Percentiles rank a stretch among this genome's conserved stretches.
Evolutionary conservation across 148 eudicot genomes (phyloP).

Genomic region (Chenopodium formosanum): DNA sequence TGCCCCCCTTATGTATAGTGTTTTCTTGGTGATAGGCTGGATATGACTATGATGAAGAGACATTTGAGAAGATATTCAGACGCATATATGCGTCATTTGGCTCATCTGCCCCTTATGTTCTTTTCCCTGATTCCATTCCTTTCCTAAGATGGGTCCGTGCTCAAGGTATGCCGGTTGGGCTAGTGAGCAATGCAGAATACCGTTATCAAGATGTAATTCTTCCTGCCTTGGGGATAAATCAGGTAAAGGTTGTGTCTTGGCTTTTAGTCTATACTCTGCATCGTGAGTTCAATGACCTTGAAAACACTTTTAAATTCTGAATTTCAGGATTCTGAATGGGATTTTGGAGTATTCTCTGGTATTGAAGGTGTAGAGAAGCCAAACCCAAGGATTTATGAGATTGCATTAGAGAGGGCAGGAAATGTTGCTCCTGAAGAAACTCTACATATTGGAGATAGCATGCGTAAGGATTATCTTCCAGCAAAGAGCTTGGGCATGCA

Average conservation of each 20-base stretch:
- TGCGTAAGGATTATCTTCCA: constrained; percentile 81
- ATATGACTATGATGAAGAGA: constrained; percentile 89
- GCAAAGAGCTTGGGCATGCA: constrained; percentile 91
- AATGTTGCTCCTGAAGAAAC: constrained; percentile 67
- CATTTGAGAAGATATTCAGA: constrained; percentile 84
- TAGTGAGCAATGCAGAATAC: constrained; percentile 97
- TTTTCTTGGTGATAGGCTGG: constrained; percentile 67
- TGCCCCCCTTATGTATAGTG: background rate
- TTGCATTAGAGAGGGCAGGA: constrained; percentile 87
- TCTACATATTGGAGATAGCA: constrained; percentile 92
- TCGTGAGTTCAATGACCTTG: background rate
- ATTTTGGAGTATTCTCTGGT: constrained; percentile 96
- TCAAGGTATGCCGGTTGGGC: constrained; percentile 68
- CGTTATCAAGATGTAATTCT: constrained; percentile 90
- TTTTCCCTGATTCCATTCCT: constrained; percentile 83
- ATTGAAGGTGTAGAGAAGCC: constrained; percentile 95
- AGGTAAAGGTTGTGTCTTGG: constrained; percentile 40
- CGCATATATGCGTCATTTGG: constrained; percentile 93
- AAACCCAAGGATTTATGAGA: constrained; percentile 65
- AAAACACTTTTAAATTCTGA: background rate
- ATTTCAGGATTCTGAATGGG: constrained; percentile 87
- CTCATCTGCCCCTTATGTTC: constrained; percentile 80
- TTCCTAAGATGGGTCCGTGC: constrained; percentile 81
- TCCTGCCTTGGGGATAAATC: constrained; percentile 77
- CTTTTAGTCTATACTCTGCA: background rate